Evolutionary conservation across 345 rosid species (phyloP).

Genomic region (Euphorbia lathyris): DNA sequence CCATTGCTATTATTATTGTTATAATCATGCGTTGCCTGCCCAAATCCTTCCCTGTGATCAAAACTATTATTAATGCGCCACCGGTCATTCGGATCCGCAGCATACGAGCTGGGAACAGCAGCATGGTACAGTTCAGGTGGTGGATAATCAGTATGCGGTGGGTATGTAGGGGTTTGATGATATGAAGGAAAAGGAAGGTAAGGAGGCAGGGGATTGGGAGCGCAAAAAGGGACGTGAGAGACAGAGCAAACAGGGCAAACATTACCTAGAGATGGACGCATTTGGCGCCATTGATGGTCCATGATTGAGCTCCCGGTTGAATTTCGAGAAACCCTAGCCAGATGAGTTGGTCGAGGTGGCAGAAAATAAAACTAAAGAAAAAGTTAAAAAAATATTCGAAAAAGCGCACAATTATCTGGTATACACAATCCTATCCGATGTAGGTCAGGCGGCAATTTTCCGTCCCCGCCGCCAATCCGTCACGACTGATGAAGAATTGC

Average conservation of each 20-base stretch:
- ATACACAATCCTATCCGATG: too few species aligned
- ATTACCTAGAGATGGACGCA: conserved; percentile 39
- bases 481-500: too few species aligned
- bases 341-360: too few species aligned
- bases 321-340: conserved; percentile 5
- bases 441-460: too few species aligned
- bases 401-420: too few species aligned
- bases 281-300: conserved; percentile 62
- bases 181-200: conserved; percentile 19
- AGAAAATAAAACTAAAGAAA: neutral
- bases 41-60: conserved; percentile 16
- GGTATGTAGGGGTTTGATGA: conserved; percentile 43
- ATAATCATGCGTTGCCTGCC: conserved; percentile 20
- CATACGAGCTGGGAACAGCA: conserved; percentile 19
- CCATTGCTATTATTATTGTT: conserved; percentile 16
- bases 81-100: conserved; percentile 10
- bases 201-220: conserved; percentile 27
- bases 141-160: conserved; percentile 34
- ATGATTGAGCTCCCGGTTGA: conserved; percentile 11
- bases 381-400: too few species aligned
- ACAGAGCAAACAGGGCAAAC: conserved; percentile 58
- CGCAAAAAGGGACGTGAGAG: conserved; percentile 80
- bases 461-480: too few species aligned
- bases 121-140: conserved; percentile 41
- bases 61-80: conserved; percentile 41